Evolutionary conservation across 1,284 basidiomycete species (phyloP).

Genomic region (Boletus albobrunnescens): DNA sequence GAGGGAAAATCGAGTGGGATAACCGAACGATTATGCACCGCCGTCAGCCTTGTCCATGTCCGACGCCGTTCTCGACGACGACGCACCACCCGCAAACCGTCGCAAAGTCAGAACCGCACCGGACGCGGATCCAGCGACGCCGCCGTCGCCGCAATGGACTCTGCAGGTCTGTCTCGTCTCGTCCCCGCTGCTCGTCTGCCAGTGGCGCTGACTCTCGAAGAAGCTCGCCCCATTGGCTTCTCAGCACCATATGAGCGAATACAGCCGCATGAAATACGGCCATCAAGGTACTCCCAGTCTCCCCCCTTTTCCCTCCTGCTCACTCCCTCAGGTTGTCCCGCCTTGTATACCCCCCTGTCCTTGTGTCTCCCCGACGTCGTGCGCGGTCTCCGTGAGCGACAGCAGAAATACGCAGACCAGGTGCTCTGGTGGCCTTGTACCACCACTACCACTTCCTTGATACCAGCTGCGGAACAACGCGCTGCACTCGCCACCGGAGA

Average conservation of each 20-base stretch:
- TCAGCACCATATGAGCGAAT: slow-evolving; percentile 78
- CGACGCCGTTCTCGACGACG: slow-evolving; percentile 3
- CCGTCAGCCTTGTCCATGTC: slow-evolving; percentile 25
- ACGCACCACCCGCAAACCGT: no score
- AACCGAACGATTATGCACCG: neutral
- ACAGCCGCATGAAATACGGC: slow-evolving; percentile 75
- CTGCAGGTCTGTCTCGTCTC: slow-evolving; percentile 8
- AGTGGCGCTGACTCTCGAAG: neutral
- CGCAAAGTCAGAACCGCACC: no score
- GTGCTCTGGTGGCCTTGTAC: slow-evolving; percentile 56
- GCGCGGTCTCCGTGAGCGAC: slow-evolving; percentile 55
- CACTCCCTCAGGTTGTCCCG: slow-evolving; percentile 45
- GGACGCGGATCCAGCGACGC: neutral
- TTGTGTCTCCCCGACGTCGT: slow-evolving; percentile 65
- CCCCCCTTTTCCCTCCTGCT: neutral
- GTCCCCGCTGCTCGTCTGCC: neutral
- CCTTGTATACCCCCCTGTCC: slow-evolving; percentile 67
- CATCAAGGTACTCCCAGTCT: slow-evolving; percentile 43
- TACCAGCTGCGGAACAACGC: slow-evolving; percentile 27
- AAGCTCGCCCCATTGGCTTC: slow-evolving; percentile 64
- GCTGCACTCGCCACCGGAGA: slow-evolving; percentile 22
- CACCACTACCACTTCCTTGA: slow-evolving; percentile 9
- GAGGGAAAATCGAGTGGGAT: neutral
- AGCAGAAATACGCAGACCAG: slow-evolving; percentile 44
- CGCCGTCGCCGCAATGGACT: slow-evolving; percentile 10